Conservation (phyloP, 108 stramenopile genomes). For the Cyclostephanos invisitatus region DNA sequence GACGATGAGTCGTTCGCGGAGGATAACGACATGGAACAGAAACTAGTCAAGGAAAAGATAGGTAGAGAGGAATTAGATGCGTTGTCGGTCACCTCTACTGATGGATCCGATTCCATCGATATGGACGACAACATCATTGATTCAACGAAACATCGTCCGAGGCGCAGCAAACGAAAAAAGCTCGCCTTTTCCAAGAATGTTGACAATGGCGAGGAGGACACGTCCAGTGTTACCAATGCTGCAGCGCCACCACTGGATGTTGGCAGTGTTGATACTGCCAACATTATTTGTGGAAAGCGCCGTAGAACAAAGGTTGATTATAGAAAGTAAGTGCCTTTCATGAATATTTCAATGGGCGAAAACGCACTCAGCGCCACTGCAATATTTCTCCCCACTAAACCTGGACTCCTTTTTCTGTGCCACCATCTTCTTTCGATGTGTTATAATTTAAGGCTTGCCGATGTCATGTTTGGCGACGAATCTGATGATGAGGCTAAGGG, state of each 20-base stretch:
- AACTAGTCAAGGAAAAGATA: constrained; percentile 58
- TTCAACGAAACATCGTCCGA: background rate
- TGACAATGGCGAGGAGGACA: background rate
- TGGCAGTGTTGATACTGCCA: constrained; percentile 65
- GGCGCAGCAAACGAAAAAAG: constrained; percentile 19
- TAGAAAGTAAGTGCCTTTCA: constrained; percentile 35
- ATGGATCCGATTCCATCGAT: constrained; percentile 26
- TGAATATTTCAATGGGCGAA: background rate
- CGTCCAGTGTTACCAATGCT: background rate
- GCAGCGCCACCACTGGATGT: constrained; percentile 25
- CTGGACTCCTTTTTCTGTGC: background rate
- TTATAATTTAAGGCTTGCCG: constrained; percentile 66
- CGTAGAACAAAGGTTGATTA: constrained; percentile 77
- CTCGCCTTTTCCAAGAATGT: background rate
- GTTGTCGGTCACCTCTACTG: constrained; percentile 50
- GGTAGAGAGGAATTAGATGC: constrained; percentile 74
- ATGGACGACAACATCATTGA: background rate
- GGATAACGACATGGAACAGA: constrained; percentile 41
- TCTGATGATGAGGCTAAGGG: constrained; percentile 55
- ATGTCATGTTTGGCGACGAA: constrained; percentile 77
- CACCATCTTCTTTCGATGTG: no score
- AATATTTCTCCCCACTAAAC: background rate
- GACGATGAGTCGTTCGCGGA: constrained; percentile 48
- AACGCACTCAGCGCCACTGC: background rate
- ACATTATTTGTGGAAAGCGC: constrained; percentile 83